Conservation (phyloP, 495 filamentous ascomycete species). For the Penicillium bialowiezense region DNA sequence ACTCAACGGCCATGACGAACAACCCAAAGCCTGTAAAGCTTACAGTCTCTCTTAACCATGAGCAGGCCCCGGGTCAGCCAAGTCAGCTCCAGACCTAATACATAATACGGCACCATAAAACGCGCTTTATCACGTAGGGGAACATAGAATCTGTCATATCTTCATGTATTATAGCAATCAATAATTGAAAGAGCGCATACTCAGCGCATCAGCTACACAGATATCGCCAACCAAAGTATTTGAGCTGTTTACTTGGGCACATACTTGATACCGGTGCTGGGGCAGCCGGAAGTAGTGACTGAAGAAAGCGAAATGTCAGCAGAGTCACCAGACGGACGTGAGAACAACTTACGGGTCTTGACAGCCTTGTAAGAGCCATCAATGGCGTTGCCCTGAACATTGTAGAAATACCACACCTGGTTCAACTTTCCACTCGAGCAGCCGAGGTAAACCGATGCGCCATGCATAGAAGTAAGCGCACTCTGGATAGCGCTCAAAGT, state of each 20-base stretch:
- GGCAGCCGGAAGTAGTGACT: slow-evolving; percentile 55
- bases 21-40: too few species aligned
- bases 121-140: too few species aligned
- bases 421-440: slow-evolving; percentile 59
- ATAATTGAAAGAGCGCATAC: slow-evolving; percentile 2
- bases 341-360: slow-evolving; percentile 40
- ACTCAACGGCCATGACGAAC: too few species aligned
- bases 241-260: slow-evolving; percentile 44
- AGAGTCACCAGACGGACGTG: neutral
- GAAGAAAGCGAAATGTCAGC: slow-evolving; percentile 11
- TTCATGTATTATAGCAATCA: slow-evolving; percentile 5
- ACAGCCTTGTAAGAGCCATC: slow-evolving; percentile 63
- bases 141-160: neutral
- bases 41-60: too few species aligned
- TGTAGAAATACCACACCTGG: slow-evolving; percentile 75
- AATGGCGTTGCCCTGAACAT: slow-evolving; percentile 68
- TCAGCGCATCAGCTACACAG: neutral
- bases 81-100: too few species aligned
- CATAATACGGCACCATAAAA: too few species aligned
- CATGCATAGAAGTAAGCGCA: slow-evolving; percentile 58
- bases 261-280: slow-evolving; percentile 56
- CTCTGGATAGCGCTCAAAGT: slow-evolving; percentile 54
- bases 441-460: slow-evolving; percentile 58
- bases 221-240: too few species aligned
- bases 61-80: too few species aligned